Evolutionary conservation across 352 stramenopile species (phyloP), one percentile per base, ranked within the genome.

Genomic region (Thalassiosira mediterranea): DNA sequence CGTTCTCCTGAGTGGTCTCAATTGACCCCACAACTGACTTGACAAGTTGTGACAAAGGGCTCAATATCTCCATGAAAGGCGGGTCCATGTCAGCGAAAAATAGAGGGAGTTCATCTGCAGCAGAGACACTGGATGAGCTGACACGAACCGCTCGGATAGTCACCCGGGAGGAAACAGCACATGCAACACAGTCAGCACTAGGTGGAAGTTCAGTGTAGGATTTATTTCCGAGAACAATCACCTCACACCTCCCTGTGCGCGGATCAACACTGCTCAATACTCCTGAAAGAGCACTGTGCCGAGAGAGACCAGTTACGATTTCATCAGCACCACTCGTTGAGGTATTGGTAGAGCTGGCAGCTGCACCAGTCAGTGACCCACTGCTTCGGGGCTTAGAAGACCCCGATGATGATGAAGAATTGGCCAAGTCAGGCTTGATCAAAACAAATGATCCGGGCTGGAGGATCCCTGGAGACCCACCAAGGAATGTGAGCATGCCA

Each of bases 191-290:
- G 4, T 51, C 37, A 15, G 11, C 48, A 29, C 7, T 61, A 1
- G 37, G 37, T 48, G 62, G 58, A 44, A 64, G 46, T 54, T 64
- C 38, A 46, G 72, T 31, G 34, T 57, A 23, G 10, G 62, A 53
- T 65, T 62, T 78, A 53, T 73, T 38, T 15, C 49, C 66, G 37
- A 86, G 38, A 8, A 92, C 69, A 28, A 94, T 77, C 19, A 94
- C 84, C 59, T 94, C 88, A 53, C 86, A 94, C 17, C 71, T 75
- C 19, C 84, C 86, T 65, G 79, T 83, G n/a, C 84, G 81, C 21
- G 59, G 53, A 58, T 94, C 88, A 31, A 89, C 69, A 38, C 62
- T 91, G 49, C 79, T 91, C 0, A 94, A 64, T 21, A 92, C 82
- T n/a, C 88, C 88, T 49, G 74, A 80, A 31, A 82, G 53, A 47